Percentiles rank a stretch among this genome's conserved stretches.
phyloP scores from a whole-genome alignment of 345 rosid species.

The Mangifera indica region DNA sequence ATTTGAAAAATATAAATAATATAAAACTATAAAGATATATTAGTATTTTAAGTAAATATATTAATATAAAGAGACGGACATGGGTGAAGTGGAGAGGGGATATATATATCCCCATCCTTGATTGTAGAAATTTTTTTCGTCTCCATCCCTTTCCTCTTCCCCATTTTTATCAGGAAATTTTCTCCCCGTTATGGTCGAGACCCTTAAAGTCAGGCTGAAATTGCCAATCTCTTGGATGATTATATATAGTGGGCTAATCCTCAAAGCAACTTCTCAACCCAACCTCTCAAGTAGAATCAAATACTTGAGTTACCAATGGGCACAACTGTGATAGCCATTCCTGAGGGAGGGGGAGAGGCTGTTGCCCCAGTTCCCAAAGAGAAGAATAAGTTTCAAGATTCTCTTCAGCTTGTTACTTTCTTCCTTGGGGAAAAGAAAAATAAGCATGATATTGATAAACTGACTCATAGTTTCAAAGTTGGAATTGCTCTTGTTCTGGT shows the following conservation, averaged over 20 bases:
- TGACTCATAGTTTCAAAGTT: conserved; percentile 58
- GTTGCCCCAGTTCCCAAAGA: neutral
- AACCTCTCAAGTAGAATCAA: neutral
- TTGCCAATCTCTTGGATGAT: no score
- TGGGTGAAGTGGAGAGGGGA: no score
- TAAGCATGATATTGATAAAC: conserved; percentile 28
- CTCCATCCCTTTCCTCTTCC: no score
- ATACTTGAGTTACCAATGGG: conserved; percentile 30
- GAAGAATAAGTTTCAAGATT: conserved; percentile 15
- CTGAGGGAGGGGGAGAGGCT: conserved; percentile 28
- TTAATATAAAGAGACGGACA: no score
- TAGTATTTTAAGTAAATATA: no score
- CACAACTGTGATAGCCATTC: conserved; percentile 38
- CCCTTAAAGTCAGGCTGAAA: no score
- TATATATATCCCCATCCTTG: no score
- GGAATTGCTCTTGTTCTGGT: conserved; percentile 63
- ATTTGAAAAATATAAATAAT: no score
- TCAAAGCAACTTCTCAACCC: conserved; percentile 6
- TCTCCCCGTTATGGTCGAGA: no score
- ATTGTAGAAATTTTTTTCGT: no score
- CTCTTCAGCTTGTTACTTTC: conserved; percentile 7
- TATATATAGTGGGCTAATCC: conserved; percentile 22
- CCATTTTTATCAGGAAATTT: no score
- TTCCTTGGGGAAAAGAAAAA: conserved; percentile 23
- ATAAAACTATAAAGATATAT: no score